Percentiles rank a stretch among this genome's conserved stretches.
Evolutionary conservation across 2,329 filamentous ascomycete genomes (phyloP).

Genomic region (Cordyceps pruinosa): DNA sequence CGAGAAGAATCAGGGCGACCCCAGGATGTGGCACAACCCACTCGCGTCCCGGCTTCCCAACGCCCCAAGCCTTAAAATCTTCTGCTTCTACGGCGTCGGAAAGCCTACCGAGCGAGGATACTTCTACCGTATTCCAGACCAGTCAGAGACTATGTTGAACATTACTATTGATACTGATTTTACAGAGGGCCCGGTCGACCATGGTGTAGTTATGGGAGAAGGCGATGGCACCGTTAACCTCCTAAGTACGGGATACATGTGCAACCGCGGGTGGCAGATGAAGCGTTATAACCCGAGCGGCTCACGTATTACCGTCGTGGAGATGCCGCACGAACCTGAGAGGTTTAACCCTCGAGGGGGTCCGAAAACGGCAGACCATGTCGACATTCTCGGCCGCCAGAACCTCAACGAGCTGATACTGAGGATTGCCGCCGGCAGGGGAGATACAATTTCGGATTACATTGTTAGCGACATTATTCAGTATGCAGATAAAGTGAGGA

Average conservation of each 20-base stretch:
- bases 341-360: slow-evolving; percentile 76
- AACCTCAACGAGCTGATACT: slow-evolving; percentile 88
- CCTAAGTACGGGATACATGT: slow-evolving; percentile 94
- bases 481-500: slow-evolving; percentile 77
- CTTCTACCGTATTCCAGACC: slow-evolving; percentile 71
- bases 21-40: slow-evolving; percentile 88
- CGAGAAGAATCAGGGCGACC: slow-evolving; percentile 70
- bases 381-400: slow-evolving; percentile 87
- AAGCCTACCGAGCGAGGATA: slow-evolving; percentile 91
- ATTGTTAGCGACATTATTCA: slow-evolving; percentile 75
- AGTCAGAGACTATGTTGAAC: slow-evolving; percentile 60
- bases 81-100: slow-evolving; percentile 93
- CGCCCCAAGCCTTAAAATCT: slow-evolving; percentile 86
- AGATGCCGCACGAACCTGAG: slow-evolving; percentile 96
- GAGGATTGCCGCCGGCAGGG: slow-evolving; percentile 76
- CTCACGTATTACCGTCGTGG: slow-evolving; percentile 73
- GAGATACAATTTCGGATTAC: slow-evolving; percentile 68
- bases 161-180: slow-evolving; percentile 65
- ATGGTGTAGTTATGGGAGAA: slow-evolving; percentile 90
- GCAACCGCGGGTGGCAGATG: slow-evolving; percentile 87
- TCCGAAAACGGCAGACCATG: slow-evolving; percentile 75
- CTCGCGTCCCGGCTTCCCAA: slow-evolving; percentile 81
- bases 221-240: slow-evolving; percentile 94
- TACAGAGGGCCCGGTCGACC: slow-evolving; percentile 60
- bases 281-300: slow-evolving; percentile 88